Base-by-base conservation (phyloP, 1,284 basidiomycete species). In the Jaminaea rosea region DNA sequence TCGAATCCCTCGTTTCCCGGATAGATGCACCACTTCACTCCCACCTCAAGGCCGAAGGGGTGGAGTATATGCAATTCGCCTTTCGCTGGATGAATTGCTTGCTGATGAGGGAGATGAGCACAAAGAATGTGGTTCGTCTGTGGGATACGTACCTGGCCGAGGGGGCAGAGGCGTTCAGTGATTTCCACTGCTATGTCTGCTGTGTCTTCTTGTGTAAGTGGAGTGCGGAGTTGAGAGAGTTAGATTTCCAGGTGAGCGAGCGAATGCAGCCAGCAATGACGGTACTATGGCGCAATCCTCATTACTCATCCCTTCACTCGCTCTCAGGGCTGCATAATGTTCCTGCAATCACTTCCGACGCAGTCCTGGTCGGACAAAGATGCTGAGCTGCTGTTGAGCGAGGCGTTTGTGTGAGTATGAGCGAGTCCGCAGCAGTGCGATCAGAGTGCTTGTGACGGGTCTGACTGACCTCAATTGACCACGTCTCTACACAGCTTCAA, bases 341-440 rank as follows among this genome's bases (percentile, higher is more conserved):
- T 96, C 77, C 80, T 98, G 2, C 93, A 98, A 76, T 88, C 88
- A 3, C 80, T 96, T 4, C 93, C 94, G 8, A 98, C 93, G 1
- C 88, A 93, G 67, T 81, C 82, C 47, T 98, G 94, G 93, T 83
- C 83, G 4, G 93, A 98, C 75, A 85, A 91, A 67, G 91, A 98
- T 72, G 86, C 96, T 42, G 91, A 96, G 73, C 82, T 97, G 76
- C 81, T 98, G 15, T 81, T 98, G 41, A 89, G 87, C 66, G 89
- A 97, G 75, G 93, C 94, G 7, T 98, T 94, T 69, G 88, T 97
- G 48, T 73, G 68, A 55, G 69, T 58, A n/a, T n/a, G n/a, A n/a
- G n/a, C n/a, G n/a, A n/a, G n/a, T n/a, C n/a, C n/a, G n/a, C n/a
- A n/a, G n/a, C n/a, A n/a, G n/a, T n/a, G n/a, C n/a, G n/a, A n/a